phyloP scores from a whole-genome alignment of 805 yeast genomes.

The Limtongia smithiae region DNA sequence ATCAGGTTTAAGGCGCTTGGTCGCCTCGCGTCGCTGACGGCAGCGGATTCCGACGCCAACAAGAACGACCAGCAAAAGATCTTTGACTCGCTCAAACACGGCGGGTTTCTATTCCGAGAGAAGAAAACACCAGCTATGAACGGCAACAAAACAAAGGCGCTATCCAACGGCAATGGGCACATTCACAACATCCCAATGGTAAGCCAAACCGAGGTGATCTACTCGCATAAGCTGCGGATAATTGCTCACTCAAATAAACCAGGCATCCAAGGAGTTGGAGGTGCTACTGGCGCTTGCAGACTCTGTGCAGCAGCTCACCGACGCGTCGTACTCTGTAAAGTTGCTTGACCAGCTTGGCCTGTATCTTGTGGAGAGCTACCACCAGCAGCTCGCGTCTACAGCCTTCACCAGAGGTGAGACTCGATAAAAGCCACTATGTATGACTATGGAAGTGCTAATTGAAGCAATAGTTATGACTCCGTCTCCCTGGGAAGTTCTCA shows the following conservation, averaged over 20 bases:
- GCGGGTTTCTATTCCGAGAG: constrained; percentile 30
- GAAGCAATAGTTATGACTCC: constrained; percentile 36
- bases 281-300: constrained; percentile 55
- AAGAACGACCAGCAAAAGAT: constrained; percentile 28
- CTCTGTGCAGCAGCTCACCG: constrained; percentile 40
- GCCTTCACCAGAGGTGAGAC: constrained; percentile 28
- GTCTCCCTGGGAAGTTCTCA: constrained; percentile 45
- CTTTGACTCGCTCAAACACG: constrained; percentile 32
- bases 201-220: not conserved
- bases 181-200: constrained; percentile 15
- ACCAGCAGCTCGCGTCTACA: constrained; percentile 41
- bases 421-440: not conserved
- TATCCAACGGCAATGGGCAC: constrained; percentile 25
- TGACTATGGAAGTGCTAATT: not conserved
- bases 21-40: constrained; percentile 39
- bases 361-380: constrained; percentile 47
- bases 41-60: constrained; percentile 27
- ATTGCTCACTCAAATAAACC: constrained; percentile 1
- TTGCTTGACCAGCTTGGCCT: constrained; percentile 46
- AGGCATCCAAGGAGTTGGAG: constrained; percentile 44
- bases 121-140: constrained; percentile 26
- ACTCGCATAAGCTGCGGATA: constrained; percentile 8
- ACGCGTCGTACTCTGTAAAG: constrained; percentile 42
- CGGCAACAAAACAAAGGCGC: constrained; percentile 29
- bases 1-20: constrained; percentile 42